These are phyloP conservation scores for Phyllachora maydis DNA, from an alignment of 2,329 filamentous ascomycete species.

Conservation along the genomic window DNA sequence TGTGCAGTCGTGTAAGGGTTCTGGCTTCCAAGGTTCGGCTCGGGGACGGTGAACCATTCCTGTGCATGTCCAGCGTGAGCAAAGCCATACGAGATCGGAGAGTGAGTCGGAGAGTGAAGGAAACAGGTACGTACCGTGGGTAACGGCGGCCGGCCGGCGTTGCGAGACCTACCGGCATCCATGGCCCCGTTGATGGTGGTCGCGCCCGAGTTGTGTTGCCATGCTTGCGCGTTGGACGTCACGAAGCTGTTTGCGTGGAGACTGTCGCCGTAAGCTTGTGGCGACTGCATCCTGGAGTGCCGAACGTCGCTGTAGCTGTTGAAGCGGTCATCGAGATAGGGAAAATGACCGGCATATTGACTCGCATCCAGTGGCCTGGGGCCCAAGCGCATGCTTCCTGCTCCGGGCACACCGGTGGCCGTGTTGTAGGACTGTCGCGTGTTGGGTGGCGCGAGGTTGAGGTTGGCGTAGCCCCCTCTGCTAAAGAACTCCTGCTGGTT, in stretches of 20 bases:
- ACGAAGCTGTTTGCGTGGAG: conserved; percentile 9
- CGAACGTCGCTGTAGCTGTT: conserved; percentile 9
- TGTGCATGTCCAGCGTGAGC: too few species aligned
- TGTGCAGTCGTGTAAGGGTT: conserved; percentile 7
- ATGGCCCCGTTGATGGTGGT: conserved; percentile 10
- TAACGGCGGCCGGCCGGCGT: too few species aligned
- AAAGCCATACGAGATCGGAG: too few species aligned
- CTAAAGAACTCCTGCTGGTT: too few species aligned
- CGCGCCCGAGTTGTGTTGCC: conserved; percentile 10
- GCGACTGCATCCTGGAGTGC: conserved; percentile 7
- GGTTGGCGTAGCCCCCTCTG: too few species aligned
- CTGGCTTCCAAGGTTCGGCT: conserved; percentile 7
- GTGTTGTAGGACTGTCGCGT: conserved; percentile 10
- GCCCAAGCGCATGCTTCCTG: too few species aligned
- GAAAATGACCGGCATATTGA: too few species aligned
- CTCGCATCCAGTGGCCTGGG: too few species aligned
- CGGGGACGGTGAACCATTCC: conserved; percentile 9
- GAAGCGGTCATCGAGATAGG: conserved; percentile 11
- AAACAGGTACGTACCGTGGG: too few species aligned
- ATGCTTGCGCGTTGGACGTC: conserved; percentile 8
- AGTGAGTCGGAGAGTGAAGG: too few species aligned
- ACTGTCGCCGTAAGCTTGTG: not conserved
- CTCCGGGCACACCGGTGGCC: too few species aligned
- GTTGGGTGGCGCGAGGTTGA: conserved; percentile 9
- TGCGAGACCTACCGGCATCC: conserved; percentile 8